Base-by-base conservation (phyloP, 805 yeast species). In the Middelhovenomyces tepae region DNA sequence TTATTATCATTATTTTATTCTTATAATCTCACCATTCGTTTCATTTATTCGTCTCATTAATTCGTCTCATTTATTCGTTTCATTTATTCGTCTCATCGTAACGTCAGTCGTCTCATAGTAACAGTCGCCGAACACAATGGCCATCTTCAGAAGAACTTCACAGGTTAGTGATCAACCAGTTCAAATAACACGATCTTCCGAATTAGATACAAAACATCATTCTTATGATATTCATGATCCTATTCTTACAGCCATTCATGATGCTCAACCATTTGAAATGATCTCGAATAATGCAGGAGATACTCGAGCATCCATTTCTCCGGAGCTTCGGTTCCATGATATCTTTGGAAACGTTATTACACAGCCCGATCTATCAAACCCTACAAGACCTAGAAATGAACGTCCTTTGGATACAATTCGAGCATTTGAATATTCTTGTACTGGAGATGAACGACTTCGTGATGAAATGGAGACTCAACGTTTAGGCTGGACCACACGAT, bases 341-440 rank as follows among this genome's bases (percentile, higher is more conserved):
- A 75, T 84, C 27, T 89, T 87, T 56, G 99, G 99, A 14, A 71
- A 72, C 38, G 74, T 78, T 5, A 91, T 91, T 49, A 53, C 53
- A 2, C 74, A 73, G 43, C 82, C 93, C 5, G 99, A 91, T 55
- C 67, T 80, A 46, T 84, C 94, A 23, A 91, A 91, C 54, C 99
- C 99, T 18, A 78, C 95, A 5, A 72, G 99, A 50, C 62, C 81
- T 14, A 73, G 98, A 58, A 89, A 87, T 56, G 99, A 91, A 60
- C 74, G 99, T 50, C 99, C 99, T 3, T 64, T 91, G 49, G 99
- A 93, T 57, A 91, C 99, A 2, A 87, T 91, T 50, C 70, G 97
- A 47, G 69, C 83, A 4, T 91, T 91, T 59, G 97, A 91, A 64
- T 91, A 79, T 53, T 78, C 96, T 23, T 86, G 91, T 43, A 84